A percentile compares a stretch with the other conserved stretches of the same genome.
These are phyloP conservation scores for Stemphylium beticola DNA, from an alignment of 2,329 filamentous ascomycete genomes.

Conservation along the genomic window DNA sequence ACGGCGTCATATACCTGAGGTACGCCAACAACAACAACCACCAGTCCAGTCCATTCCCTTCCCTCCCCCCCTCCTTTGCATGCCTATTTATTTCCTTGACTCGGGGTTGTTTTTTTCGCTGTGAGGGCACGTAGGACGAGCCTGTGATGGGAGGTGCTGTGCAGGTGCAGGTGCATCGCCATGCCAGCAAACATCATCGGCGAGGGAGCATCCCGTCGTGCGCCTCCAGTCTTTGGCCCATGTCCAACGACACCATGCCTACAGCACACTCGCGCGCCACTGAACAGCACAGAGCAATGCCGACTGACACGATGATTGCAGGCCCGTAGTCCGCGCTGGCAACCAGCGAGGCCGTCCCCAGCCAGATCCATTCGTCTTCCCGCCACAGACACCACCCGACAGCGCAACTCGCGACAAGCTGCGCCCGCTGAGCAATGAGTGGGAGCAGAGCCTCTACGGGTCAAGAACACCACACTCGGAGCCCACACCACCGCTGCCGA, in stretches of 20 bases:
- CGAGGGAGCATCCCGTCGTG: neutral
- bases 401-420: conserved; percentile 41
- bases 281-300: no score
- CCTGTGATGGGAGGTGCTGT: neutral
- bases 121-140: no score
- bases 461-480: conserved; percentile 40
- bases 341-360: conserved; percentile 42
- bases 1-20: conserved; percentile 57
- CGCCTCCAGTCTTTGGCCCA: neutral
- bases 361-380: conserved; percentile 48
- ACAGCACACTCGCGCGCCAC: no score
- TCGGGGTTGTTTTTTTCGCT: neutral
- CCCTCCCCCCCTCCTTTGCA: neutral
- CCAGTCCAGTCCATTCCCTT: neutral
- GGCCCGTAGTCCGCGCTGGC: conserved; percentile 45
- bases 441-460: conserved; percentile 45
- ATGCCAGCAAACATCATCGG: neutral
- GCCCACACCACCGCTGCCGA: conserved; percentile 30
- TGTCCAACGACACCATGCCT: neutral
- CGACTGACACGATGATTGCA: conserved; percentile 28
- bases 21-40: conserved; percentile 30
- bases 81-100: neutral
- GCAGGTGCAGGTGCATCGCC: neutral
- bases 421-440: conserved; percentile 45
- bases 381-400: conserved; percentile 48